These are phyloP conservation scores for Ophiognomonia clavigignenti-juglandacearum DNA, from an alignment of 2,329 filamentous ascomycete species.

Conservation along the genomic window DNA sequence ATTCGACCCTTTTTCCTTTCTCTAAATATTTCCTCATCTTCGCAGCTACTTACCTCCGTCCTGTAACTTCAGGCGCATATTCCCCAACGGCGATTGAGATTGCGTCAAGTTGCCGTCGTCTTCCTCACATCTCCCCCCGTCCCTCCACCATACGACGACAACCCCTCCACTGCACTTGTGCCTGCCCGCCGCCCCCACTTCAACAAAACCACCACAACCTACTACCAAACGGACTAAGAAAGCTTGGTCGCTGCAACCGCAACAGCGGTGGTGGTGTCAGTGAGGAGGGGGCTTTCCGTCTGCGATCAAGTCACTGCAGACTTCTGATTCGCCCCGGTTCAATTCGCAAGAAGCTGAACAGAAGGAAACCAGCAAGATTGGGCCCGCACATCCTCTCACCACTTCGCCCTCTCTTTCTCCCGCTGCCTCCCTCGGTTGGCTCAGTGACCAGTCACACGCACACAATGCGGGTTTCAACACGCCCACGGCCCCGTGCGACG, in stretches of 20 bases:
- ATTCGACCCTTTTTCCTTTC: conserved; percentile 1
- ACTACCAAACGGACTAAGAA: too few species aligned
- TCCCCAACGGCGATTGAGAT: too few species aligned
- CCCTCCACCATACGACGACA: too few species aligned
- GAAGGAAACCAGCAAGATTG: too few species aligned
- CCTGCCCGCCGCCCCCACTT: too few species aligned
- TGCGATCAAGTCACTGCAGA: conserved; percentile 4
- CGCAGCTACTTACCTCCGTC: not conserved
- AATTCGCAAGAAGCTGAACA: too few species aligned
- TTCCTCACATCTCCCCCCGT: too few species aligned
- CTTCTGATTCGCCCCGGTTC: too few species aligned
- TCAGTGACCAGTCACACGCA: not conserved
- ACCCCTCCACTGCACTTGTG: too few species aligned
- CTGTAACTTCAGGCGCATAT: too few species aligned
- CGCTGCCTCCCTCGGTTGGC: not conserved
- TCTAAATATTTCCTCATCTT: not conserved
- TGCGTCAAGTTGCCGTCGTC: too few species aligned
- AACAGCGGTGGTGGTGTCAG: conserved; percentile 10
- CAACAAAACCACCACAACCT: not conserved
- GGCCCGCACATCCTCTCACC: too few species aligned
- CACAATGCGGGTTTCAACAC: conserved; percentile 9
- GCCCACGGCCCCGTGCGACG: conserved; percentile 1
- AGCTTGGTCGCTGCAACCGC: not conserved
- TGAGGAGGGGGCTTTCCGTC: conserved; percentile 7
- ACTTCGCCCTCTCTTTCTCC: not conserved